Conservation (phyloP, 2,329 filamentous ascomycete species). For the Xylaria multiplex region DNA sequence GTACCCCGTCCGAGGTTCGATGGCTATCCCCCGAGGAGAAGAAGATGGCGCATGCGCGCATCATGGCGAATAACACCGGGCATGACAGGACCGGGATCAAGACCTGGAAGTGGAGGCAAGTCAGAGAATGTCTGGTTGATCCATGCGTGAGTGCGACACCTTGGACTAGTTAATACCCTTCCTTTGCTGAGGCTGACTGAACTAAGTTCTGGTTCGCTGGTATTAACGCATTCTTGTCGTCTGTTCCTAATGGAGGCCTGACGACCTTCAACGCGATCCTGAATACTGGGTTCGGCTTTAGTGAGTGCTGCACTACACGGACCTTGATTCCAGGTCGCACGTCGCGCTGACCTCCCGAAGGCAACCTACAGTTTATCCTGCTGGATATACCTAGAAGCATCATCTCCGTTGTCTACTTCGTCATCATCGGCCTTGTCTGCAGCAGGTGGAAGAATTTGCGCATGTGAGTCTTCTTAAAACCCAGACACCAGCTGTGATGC, state of each 20-base stretch:
- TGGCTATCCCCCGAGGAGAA: constrained; percentile 52
- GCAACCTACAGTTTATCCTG: constrained; percentile 52
- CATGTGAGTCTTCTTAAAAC: constrained; percentile 42
- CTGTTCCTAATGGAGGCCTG: constrained; percentile 52
- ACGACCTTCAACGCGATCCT: constrained; percentile 51
- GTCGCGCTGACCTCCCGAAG: constrained; percentile 31
- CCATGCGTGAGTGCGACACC: constrained; percentile 43
- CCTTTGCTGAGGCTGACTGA: not conserved
- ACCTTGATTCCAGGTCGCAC: not conserved
- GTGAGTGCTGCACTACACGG: constrained; percentile 37
- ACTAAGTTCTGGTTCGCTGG: constrained; percentile 52
- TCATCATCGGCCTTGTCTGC: constrained; percentile 49
- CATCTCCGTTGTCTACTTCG: constrained; percentile 51
- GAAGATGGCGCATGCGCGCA: constrained; percentile 51
- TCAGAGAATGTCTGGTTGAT: constrained; percentile 50
- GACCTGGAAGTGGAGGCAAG: constrained; percentile 53
- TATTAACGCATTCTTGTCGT: constrained; percentile 51
- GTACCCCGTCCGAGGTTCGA: constrained; percentile 52
- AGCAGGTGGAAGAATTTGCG: constrained; percentile 50
- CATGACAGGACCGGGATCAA: constrained; percentile 52
- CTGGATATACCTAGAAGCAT: constrained; percentile 50
- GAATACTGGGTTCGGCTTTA: constrained; percentile 51
- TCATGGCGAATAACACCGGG: constrained; percentile 52
- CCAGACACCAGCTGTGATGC: too few relatives aligned
- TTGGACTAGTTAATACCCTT: not conserved